These are phyloP conservation scores for Pichia sp. DNA, from an alignment of 1,139 yeast species.

Conservation along the genomic window DNA sequence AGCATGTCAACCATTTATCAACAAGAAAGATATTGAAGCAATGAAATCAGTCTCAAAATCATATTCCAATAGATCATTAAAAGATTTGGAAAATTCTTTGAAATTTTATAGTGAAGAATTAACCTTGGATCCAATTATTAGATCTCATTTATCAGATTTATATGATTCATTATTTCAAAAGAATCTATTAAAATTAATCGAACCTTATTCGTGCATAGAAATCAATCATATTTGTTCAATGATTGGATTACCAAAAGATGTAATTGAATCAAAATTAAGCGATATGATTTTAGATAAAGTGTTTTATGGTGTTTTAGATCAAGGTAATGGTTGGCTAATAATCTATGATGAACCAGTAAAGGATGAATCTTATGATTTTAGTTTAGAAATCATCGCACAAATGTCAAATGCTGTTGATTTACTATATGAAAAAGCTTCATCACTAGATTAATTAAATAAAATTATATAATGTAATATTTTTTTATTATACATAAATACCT, in stretches of 20 bases:
- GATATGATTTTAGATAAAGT: conserved; percentile 96
- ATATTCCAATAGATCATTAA: conserved; percentile 79
- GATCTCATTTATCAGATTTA: conserved; percentile 86
- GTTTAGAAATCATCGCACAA: conserved; percentile 79
- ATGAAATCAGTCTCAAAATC: conserved; percentile 92
- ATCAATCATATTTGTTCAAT: conserved; percentile 80
- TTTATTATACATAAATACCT: conserved; percentile 32
- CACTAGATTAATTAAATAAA: conserved; percentile 17
- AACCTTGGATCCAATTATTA: conserved; percentile 79
- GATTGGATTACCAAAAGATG: conserved; percentile 81
- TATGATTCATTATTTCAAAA: conserved; percentile 92
- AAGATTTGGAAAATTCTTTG: conserved; percentile 81
- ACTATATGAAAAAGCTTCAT: conserved; percentile 88
- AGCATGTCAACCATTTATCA: conserved; percentile 69
- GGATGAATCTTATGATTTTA: conserved; percentile 85
- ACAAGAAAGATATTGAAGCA: conserved; percentile 59
- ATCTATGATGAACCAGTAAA: conserved; percentile 84
- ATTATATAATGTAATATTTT: not conserved
- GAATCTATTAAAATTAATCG: conserved; percentile 87
- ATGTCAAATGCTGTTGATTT: conserved; percentile 86
- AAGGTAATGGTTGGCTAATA: conserved; percentile 96
- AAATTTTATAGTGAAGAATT: conserved; percentile 67
- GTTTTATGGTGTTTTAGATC: conserved; percentile 92
- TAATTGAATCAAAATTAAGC: conserved; percentile 88
- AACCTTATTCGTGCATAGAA: conserved; percentile 93